A percentile compares a stretch with the other conserved stretches of the same genome.
Evolutionary conservation across 1,284 basidiomycete species (phyloP).

Genomic region (Schizophyllum commune): DNA sequence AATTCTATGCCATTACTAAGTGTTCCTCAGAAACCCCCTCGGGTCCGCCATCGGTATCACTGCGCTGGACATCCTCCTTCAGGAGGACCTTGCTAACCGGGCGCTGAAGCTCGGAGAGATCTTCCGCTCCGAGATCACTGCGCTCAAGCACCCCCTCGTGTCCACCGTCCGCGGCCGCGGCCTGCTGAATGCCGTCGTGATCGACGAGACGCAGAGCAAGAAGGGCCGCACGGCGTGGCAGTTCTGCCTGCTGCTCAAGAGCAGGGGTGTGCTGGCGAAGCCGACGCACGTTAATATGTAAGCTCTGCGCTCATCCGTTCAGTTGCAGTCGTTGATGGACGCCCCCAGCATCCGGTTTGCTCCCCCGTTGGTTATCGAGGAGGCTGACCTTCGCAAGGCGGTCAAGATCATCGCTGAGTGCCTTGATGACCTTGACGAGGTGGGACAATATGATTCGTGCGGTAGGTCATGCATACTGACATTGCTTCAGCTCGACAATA

Average conservation of each 20-base stretch:
- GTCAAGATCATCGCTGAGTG: conserved; percentile 74
- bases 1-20: conserved; percentile 1
- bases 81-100: conserved; percentile 78
- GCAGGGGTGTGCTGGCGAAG: conserved; percentile 86
- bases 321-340: background rate
- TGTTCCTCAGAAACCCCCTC: conserved; percentile 71
- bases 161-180: conserved; percentile 79
- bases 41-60: conserved; percentile 93
- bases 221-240: conserved; percentile 92
- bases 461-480: background rate
- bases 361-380: conserved; percentile 88
- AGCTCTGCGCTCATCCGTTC: conserved; percentile 20
- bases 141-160: conserved; percentile 65
- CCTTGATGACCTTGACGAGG: conserved; percentile 77
- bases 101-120: conserved; percentile 74
- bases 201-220: conserved; percentile 74
- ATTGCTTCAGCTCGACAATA: conserved; percentile 48
- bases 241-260: conserved; percentile 89
- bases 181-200: conserved; percentile 90
- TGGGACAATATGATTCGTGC: conserved; percentile 24
- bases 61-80: conserved; percentile 81
- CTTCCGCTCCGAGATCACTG: conserved; percentile 67
- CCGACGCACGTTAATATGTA: conserved; percentile 94
- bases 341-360: conserved; percentile 81
- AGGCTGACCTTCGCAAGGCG: conserved; percentile 74